phyloP scores from a whole-genome alignment of 768 basidiomycete genomes.

The Rubroboletus satanas region DNA sequence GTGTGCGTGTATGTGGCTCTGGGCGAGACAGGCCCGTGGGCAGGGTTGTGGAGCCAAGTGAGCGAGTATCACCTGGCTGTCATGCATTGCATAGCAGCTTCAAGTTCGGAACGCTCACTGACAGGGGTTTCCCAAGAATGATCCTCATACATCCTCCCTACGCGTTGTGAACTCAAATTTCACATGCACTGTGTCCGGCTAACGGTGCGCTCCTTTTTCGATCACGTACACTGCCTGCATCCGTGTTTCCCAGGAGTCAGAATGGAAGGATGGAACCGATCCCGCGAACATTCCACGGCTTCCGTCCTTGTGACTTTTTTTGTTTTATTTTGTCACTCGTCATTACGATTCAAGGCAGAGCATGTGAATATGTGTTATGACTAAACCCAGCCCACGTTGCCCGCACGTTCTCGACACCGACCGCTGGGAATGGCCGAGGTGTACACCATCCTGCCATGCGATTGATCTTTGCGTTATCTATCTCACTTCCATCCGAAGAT shows the following conservation, averaged over 20 bases:
- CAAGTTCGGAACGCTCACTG: not conserved
- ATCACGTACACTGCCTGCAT: constrained; percentile 1
- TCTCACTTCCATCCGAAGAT: constrained; percentile 11
- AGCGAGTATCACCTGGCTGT: not conserved
- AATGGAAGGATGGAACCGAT: constrained; percentile 12
- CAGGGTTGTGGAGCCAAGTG: not conserved
- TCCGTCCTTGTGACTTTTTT: not conserved
- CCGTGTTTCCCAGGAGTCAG: constrained; percentile 8
- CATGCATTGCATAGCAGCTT: not conserved
- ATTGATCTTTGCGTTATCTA: not conserved
- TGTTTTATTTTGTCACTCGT: not conserved
- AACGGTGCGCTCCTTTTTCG: not conserved
- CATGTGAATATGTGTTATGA: not conserved
- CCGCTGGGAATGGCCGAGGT: constrained; percentile 7
- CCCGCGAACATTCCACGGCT: constrained; percentile 4
- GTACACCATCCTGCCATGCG: not conserved
- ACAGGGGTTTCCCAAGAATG: not conserved
- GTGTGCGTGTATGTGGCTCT: not conserved
- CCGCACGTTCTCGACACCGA: constrained; percentile 4
- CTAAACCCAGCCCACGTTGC: constrained; percentile 3
- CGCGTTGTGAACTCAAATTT: constrained; percentile 13
- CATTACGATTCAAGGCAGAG: not conserved
- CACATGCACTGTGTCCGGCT: not conserved
- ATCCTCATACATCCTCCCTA: constrained; percentile 7
- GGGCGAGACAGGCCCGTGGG: not conserved